Evolutionary conservation across 2,329 filamentous ascomycete species (phyloP).

Genomic region (Clonostachys solani): DNA sequence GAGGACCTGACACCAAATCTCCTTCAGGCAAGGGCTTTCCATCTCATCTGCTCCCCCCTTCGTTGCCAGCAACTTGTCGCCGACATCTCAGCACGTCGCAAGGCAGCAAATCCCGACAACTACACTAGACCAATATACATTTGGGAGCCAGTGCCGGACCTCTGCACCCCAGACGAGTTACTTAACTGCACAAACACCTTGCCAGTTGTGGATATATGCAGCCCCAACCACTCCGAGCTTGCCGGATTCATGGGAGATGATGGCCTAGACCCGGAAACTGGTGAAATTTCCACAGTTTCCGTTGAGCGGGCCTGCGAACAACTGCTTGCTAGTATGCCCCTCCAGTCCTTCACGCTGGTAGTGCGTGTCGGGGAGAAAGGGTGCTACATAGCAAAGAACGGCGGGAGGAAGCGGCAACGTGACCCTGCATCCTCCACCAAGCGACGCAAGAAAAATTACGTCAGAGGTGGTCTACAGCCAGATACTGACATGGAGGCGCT

Average conservation of each 20-base stretch:
- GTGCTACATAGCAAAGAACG: slow-evolving; percentile 60
- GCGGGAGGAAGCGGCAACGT: slow-evolving; percentile 38
- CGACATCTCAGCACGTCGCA: slow-evolving; percentile 60
- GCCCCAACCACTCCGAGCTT: slow-evolving; percentile 87
- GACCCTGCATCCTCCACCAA: slow-evolving; percentile 12
- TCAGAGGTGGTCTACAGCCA: slow-evolving; percentile 47
- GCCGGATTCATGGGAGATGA: slow-evolving; percentile 72
- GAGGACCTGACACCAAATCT: slow-evolving; percentile 63
- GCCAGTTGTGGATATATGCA: slow-evolving; percentile 58
- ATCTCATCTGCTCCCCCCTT: slow-evolving; percentile 77
- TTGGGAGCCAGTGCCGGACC: slow-evolving; percentile 93
- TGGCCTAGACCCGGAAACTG: slow-evolving; percentile 49
- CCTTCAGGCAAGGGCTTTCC: slow-evolving; percentile 72
- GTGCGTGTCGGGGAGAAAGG: slow-evolving; percentile 69
- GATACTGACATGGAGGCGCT: slow-evolving; percentile 62
- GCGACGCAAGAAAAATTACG: slow-evolving; percentile 36
- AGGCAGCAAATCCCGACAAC: slow-evolving; percentile 17
- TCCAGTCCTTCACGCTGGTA: slow-evolving; percentile 62
- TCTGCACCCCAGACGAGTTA: slow-evolving; percentile 68
- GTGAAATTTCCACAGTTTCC: slow-evolving; percentile 43
- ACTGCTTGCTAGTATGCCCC: slow-evolving; percentile 59
- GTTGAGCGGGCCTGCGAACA: slow-evolving; percentile 60
- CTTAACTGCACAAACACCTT: slow-evolving; percentile 61
- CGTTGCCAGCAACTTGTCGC: slow-evolving; percentile 74
- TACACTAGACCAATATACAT: slow-evolving; percentile 68